Percentiles rank a stretch among this genome's conserved stretches.
These are phyloP conservation scores for Metroxylon sagu DNA, from an alignment of 176 grass and related monocot species.

Conservation along the genomic window DNA sequence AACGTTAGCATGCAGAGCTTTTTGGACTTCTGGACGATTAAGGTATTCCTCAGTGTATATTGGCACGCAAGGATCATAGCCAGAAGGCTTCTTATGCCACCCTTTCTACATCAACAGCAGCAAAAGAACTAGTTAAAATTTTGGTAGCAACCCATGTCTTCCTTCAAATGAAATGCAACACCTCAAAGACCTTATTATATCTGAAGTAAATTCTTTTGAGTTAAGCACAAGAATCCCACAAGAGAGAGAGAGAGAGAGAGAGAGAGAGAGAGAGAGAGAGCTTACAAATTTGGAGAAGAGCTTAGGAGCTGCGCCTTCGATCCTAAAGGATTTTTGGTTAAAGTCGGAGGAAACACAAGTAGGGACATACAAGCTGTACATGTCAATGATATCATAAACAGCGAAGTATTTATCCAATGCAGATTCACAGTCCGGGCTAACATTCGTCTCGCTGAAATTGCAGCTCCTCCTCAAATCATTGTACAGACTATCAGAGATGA, in stretches of 20 bases:
- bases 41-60: conserved; percentile 55
- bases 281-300: conserved; percentile 67
- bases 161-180: conserved; percentile 19
- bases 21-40: conserved; percentile 81
- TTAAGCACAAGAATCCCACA: too few relatives aligned
- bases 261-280: background rate
- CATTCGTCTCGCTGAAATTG: conserved; percentile 41
- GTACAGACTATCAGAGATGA: conserved; percentile 90
- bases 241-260: background rate
- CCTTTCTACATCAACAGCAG: conserved; percentile 4
- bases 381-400: conserved; percentile 82
- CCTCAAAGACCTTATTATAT: too few relatives aligned
- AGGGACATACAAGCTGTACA: conserved; percentile 93
- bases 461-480: conserved; percentile 50
- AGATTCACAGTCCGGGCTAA: conserved; percentile 25
- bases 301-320: conserved; percentile 38
- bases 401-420: conserved; percentile 59
- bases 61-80: conserved; percentile 64
- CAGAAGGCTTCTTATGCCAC: conserved; percentile 50
- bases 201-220: too few relatives aligned
- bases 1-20: conserved; percentile 77
- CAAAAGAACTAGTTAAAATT: too few relatives aligned
- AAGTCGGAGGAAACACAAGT: conserved; percentile 27
- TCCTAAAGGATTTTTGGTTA: conserved; percentile 17
- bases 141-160: conserved; percentile 17